Evolutionary conservation across 306 rosid genomes (phyloP).

Genomic region (Chamaecrista fasciculata): DNA sequence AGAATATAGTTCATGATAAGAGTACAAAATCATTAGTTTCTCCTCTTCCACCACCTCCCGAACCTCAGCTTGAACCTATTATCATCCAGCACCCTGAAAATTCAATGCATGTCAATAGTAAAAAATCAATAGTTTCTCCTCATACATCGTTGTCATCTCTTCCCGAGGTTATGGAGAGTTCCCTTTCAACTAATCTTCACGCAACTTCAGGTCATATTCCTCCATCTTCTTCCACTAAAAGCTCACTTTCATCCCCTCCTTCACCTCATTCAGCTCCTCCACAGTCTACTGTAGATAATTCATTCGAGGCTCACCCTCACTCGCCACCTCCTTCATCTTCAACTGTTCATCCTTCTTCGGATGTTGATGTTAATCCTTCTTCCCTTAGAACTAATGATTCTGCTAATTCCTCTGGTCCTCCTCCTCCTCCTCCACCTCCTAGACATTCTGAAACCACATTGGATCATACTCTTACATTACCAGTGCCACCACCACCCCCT

Average conservation of each 20-base stretch:
- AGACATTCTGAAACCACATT: constrained; percentile 20
- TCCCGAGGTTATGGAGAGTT: constrained; percentile 11
- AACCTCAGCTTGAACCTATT: too few species aligned
- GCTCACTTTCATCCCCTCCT: constrained; percentile 23
- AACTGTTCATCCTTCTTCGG: constrained; percentile 21
- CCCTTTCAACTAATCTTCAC: not conserved
- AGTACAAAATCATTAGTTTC: constrained; percentile 18
- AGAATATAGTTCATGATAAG: constrained; percentile 29
- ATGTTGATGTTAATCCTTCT: constrained; percentile 1
- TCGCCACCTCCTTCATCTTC: constrained; percentile 30
- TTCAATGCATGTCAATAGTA: not conserved
- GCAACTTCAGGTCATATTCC: constrained; percentile 9
- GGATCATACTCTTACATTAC: constrained; percentile 35
- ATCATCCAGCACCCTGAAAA: too few species aligned
- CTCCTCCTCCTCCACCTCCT: constrained; percentile 69
- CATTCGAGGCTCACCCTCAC: constrained; percentile 28
- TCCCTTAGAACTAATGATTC: constrained; percentile 13
- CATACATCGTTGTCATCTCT: constrained; percentile 27
- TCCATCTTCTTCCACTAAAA: constrained; percentile 6
- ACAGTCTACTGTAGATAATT: constrained; percentile 21
- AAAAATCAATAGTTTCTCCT: not conserved
- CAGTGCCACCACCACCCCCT: constrained; percentile 63
- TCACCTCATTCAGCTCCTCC: constrained; percentile 33
- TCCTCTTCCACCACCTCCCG: constrained; percentile 24
- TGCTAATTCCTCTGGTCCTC: constrained; percentile 33